Conservation (phyloP, 352 stramenopile genomes). For the Pythium vanterpoolii region DNA sequence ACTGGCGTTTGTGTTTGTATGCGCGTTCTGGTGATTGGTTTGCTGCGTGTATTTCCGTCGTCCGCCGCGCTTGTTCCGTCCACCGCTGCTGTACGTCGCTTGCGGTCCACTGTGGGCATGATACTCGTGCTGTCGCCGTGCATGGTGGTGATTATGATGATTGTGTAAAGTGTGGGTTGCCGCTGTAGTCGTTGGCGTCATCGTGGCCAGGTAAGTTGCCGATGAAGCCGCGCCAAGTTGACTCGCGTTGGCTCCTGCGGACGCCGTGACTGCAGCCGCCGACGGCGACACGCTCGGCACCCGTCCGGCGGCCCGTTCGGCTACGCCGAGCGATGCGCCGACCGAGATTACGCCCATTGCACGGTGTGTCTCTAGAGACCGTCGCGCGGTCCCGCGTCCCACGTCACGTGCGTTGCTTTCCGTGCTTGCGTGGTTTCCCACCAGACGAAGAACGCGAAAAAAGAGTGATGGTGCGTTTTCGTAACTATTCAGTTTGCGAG, state of each 20-base stretch:
- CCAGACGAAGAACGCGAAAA: neutral
- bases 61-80: constrained; percentile 15
- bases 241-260: neutral
- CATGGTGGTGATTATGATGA: constrained; percentile 7
- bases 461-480: neutral
- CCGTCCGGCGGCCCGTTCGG: constrained; percentile 21
- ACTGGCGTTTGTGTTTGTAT: neutral
- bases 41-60: constrained; percentile 15
- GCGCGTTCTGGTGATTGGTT: neutral
- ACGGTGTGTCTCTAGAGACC: neutral
- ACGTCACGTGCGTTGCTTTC: neutral
- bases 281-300: constrained; percentile 15
- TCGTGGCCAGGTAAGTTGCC: neutral
- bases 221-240: neutral
- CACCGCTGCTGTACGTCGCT: neutral
- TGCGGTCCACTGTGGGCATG: neutral
- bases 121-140: constrained; percentile 8
- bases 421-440: neutral
- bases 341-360: constrained; percentile 86
- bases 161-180: neutral
- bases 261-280: neutral
- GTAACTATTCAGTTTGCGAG: neutral
- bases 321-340: constrained; percentile 70
- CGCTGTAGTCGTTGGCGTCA: neutral
- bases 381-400: neutral